Base-by-base conservation (phyloP, 768 basidiomycete species). In the Rubroboletus satanas region DNA sequence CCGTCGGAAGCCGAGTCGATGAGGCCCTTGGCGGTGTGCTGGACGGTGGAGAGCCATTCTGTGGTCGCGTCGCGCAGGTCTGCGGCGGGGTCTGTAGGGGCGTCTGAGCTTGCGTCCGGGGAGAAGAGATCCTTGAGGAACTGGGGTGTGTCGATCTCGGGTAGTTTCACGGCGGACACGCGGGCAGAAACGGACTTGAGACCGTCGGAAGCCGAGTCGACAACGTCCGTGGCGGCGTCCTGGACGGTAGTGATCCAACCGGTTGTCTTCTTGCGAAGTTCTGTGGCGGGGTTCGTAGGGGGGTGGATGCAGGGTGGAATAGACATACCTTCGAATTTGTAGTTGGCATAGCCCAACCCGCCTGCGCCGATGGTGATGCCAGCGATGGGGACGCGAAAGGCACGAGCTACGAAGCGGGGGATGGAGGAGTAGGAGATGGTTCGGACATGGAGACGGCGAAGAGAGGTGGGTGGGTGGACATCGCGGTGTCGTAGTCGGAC, bases 301-400 rank as follows among this genome's bases (percentile, higher is more conserved):
- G 18, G 5, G 11, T 33, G 48, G 49, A 21, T 33, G 17, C 18
- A 14, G 14, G 42, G 26, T 3, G 48, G 5, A 35, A 8, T 0
- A 51, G 33, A 71, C 80, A 60, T 57, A 93, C 95, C 92, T 77
- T 98, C 95, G 64, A 96, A 87, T 74, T 94, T 94, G 77, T 96
- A 96, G 70, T 96, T 94, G 21, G 93, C 95, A 73, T 97, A 98
- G 5, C 91, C 92, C 53, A 96, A 75, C 0, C 92, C 87, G 10
- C 95, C 95, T 0, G 89, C 94, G 5, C 95, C 95, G 26, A 95
- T 82, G 1, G 92, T 92, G 35, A 86, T 88, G 7, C 89, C 93
- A 15, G 92, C 93, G 55, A 93, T 80, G 28, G 94, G 94, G 1
- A 97, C 84, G 48, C 88, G 79, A 65, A 97, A 93, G 0, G 93